Evolutionary conservation across 2,329 filamentous ascomycete species (phyloP), one percentile per base, ranked within the genome.

Genomic region (Balansia obtecta): DNA sequence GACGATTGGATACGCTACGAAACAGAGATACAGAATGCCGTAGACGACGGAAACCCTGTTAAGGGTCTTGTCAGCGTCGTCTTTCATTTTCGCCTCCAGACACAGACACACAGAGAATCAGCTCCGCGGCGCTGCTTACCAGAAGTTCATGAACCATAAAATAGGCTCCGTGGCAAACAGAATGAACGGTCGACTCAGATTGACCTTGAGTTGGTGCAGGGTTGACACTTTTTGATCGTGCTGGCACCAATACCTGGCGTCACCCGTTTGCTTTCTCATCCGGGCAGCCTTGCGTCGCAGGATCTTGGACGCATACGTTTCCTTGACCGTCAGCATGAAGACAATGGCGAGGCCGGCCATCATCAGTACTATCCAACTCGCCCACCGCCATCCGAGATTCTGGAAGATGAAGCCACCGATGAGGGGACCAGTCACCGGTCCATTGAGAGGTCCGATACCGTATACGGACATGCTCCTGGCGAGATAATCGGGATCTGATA

Each of bases 1-100:
- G 52, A 95, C 85, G 52, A 94, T 85, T 0, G 89, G 89, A 63
- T 94, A 94, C 12, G 87, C 88, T 15, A 94, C 84, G 69, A 95
- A 95, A 67, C 88, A 94, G 33, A 95, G 80, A 61, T 93, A 93
- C 1, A 96, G 72, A 40, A 95, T 88, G 16, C 82, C 86, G 63
- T 95, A 95, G 37, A 95, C 80, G 39, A 95, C 71, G 0, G 86
- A 91, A 62, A 90, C 85, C 70, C 82, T 85, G 42, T 3, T 3
- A 27, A 4, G 27, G 27, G 27, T 27, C 27, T 27, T 27, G 27
- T 27, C 27, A 27, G 27, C 27, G 8, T 6, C 1, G 27, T 7
- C 27, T 27, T 8, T 27, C 27, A 6, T 27, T 27, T 27, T 27
- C 5, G 20, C 20, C 27, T 27, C 8, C 1, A 27, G 27, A 13